Conservation (phyloP, 257 asterid species). For the Solanum sitiens region DNA sequence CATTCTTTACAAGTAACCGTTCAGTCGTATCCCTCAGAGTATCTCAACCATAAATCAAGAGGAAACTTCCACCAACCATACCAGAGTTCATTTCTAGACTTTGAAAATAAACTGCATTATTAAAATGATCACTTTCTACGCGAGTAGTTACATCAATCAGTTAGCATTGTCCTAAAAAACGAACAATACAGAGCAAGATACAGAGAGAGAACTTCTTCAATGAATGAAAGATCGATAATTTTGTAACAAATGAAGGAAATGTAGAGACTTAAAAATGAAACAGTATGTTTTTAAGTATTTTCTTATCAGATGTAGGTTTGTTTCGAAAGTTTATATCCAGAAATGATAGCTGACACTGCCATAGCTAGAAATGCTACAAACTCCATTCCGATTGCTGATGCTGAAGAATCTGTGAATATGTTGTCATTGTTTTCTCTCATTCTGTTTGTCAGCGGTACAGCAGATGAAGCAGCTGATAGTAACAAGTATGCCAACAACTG, state of each 20-base stretch:
- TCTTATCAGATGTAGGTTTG: slow-evolving; percentile 59
- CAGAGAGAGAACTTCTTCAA: neutral
- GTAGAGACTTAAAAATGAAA: neutral
- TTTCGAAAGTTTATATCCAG: slow-evolving; percentile 75
- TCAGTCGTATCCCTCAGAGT: neutral
- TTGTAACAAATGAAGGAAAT: slow-evolving; percentile 7
- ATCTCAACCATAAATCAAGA: neutral
- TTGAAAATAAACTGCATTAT: neutral
- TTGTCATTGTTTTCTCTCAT: slow-evolving; percentile 72
- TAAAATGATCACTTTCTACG: neutral
- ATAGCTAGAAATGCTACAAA: slow-evolving; percentile 71
- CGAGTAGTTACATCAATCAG: neutral
- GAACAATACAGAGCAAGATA: neutral
- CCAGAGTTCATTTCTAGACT: neutral
- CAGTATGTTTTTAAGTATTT: neutral
- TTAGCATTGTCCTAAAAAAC: neutral
- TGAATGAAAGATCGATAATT: neutral
- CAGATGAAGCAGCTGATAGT: slow-evolving; percentile 83
- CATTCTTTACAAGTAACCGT: neutral
- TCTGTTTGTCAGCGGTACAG: slow-evolving; percentile 73
- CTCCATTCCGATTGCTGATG: slow-evolving; percentile 72
- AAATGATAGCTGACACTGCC: slow-evolving; percentile 60
- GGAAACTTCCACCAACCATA: neutral
- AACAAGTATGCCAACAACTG: slow-evolving; percentile 74
- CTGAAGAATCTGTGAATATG: slow-evolving; percentile 85